These are phyloP conservation scores for Drechslerella coelobrocha DNA, from an alignment of 2,329 filamentous ascomycete genomes.

Conservation along the genomic window DNA sequence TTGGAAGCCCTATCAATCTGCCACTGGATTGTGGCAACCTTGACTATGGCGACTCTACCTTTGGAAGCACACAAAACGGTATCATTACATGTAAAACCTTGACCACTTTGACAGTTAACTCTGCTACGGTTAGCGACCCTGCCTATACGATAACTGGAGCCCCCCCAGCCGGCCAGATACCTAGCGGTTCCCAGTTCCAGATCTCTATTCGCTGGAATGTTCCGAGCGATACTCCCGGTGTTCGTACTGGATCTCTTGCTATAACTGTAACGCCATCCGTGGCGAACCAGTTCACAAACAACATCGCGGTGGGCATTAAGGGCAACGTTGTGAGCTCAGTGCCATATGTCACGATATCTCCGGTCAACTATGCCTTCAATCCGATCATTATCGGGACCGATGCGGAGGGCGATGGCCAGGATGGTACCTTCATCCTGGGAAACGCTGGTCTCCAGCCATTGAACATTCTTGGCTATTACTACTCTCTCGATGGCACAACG, in stretches of 20 bases:
- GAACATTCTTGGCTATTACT: constrained; percentile 58
- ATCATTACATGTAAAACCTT: constrained; percentile 59
- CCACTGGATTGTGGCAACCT: constrained; percentile 59
- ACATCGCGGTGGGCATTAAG: constrained; percentile 58
- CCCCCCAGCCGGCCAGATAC: constrained; percentile 58
- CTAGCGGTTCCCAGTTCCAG: constrained; percentile 58
- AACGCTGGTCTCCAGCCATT: constrained; percentile 59
- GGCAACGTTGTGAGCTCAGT: constrained; percentile 59
- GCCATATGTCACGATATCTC: constrained; percentile 58
- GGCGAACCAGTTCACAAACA: constrained; percentile 57
- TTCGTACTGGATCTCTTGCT: constrained; percentile 57
- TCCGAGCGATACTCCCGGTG: constrained; percentile 18
- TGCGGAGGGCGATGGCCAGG: constrained; percentile 55
- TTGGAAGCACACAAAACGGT: constrained; percentile 56
- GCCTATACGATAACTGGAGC: constrained; percentile 59
- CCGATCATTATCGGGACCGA: constrained; percentile 58
- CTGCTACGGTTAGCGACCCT: constrained; percentile 57
- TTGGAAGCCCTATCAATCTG: constrained; percentile 60
- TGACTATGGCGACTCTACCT: constrained; percentile 58
- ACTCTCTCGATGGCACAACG: constrained; percentile 56
- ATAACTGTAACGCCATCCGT: constrained; percentile 57
- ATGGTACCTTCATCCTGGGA: constrained; percentile 57
- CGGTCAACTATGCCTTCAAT: constrained; percentile 59
- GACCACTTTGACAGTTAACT: constrained; percentile 58
- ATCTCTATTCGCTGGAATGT: constrained; percentile 57